These are phyloP conservation scores for Pyrenochaeta sp. DNA, from an alignment of 2,329 filamentous ascomycete genomes.

Conservation along the genomic window DNA sequence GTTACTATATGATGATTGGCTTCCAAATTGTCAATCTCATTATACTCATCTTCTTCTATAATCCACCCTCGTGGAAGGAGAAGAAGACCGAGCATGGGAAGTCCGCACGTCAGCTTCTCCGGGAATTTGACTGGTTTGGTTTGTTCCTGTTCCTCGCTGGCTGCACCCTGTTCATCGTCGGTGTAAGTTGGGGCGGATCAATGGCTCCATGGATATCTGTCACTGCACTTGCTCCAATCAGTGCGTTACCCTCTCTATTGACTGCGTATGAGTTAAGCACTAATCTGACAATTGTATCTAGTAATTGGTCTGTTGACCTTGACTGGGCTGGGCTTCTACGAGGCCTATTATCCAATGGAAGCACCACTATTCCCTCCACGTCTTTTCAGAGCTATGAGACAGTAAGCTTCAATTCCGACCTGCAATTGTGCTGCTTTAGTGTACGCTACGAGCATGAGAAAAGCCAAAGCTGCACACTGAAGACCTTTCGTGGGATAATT, in stretches of 20 bases:
- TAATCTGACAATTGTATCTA: too few species aligned
- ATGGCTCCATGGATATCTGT: constrained; percentile 36
- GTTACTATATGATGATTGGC: constrained; percentile 46
- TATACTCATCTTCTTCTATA: constrained; percentile 43
- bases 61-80: constrained; percentile 48
- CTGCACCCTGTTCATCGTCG: constrained; percentile 41
- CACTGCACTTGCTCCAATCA: constrained; percentile 30
- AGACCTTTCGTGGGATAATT: too few species aligned
- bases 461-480: too few species aligned
- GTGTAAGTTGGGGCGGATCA: constrained; percentile 38
- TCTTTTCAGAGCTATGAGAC: constrained; percentile 36
- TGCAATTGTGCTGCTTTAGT: neutral
- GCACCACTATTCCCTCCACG: constrained; percentile 41
- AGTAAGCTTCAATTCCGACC: constrained; percentile 6
- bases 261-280: too few species aligned
- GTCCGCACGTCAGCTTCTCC: constrained; percentile 26
- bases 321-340: constrained; percentile 37
- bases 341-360: constrained; percentile 30
- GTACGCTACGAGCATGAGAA: too few species aligned
- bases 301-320: constrained; percentile 35
- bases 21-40: constrained; percentile 36
- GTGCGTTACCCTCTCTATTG: too few species aligned
- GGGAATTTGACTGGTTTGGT: constrained; percentile 41
- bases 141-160: constrained; percentile 38
- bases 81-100: constrained; percentile 44